A percentile compares a stretch with the other conserved stretches of the same genome.
phyloP scores from a whole-genome alignment of 495 filamentous ascomycete species.

The Trichoderma asperelloides region DNA sequence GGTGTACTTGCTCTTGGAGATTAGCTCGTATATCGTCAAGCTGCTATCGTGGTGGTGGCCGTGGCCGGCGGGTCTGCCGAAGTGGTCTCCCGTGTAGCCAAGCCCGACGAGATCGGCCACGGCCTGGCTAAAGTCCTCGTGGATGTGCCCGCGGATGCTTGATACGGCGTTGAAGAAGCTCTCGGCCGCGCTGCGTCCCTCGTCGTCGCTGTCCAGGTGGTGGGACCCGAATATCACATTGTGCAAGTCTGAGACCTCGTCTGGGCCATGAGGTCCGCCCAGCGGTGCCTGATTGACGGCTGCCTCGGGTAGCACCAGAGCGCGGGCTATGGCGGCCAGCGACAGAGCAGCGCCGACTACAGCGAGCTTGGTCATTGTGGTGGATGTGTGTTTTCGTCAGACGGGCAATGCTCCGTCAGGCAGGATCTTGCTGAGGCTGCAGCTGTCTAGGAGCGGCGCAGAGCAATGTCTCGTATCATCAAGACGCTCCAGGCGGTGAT shows the following conservation, averaged over 20 bases:
- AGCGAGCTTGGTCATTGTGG: background rate
- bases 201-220: conserved; percentile 1
- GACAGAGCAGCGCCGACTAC: background rate
- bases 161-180: conserved; percentile 1
- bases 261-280: background rate
- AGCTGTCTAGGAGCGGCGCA: background rate
- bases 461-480: background rate
- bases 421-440: background rate
- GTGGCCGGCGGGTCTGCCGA: conserved; percentile 6
- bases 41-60: conserved; percentile 30
- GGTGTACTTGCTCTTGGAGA: conserved; percentile 60
- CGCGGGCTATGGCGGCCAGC: conserved; percentile 2
- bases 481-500: conserved; percentile 3
- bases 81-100: conserved; percentile 20
- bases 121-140: conserved; percentile 5
- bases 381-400: background rate
- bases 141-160: background rate
- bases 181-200: background rate
- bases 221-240: background rate
- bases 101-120: conserved; percentile 5
- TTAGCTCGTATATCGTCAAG: conserved; percentile 64
- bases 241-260: background rate
- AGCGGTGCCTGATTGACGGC: conserved; percentile 3
- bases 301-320: background rate
- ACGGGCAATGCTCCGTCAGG: background rate